Evolutionary conservation across 352 stramenopile genomes (phyloP).

Genomic region (Vaucheria bursata): DNA sequence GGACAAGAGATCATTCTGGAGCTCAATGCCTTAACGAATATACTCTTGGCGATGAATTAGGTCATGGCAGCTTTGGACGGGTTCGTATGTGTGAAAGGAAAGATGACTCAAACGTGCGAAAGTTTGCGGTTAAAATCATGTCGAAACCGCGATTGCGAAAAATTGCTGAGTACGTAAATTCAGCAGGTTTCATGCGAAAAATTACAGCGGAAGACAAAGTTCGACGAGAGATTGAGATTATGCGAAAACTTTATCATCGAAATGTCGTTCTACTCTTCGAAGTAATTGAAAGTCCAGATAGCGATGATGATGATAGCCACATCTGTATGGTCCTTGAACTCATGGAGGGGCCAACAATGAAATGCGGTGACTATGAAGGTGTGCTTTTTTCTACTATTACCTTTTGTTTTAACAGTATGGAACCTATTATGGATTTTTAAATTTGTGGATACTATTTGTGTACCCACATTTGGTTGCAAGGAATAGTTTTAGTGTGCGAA

Average conservation of each 20-base stretch:
- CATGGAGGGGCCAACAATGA: conserved; percentile 72
- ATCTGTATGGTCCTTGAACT: conserved; percentile 65
- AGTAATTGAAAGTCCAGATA: conserved; percentile 60
- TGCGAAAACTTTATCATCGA: conserved; percentile 72
- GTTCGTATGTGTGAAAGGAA: conserved; percentile 29
- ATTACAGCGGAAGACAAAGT: conserved; percentile 49
- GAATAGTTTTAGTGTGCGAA: no score
- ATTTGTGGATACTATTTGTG: no score
- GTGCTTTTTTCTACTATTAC: no score
- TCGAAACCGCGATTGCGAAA: conserved; percentile 33
- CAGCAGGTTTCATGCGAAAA: conserved; percentile 24
- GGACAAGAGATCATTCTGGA: conserved; percentile 18
- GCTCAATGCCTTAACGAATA: conserved; percentile 41
- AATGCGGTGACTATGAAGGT: conserved; percentile 59
- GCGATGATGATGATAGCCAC: conserved; percentile 19
- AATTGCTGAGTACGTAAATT: conserved; percentile 35
- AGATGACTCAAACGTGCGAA: conserved; percentile 8
- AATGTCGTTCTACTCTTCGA: conserved; percentile 79
- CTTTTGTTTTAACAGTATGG: conserved; percentile 50
- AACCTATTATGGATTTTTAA: background rate
- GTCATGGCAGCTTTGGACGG: conserved; percentile 20
- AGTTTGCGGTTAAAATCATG: conserved; percentile 46
- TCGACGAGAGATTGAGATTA: conserved; percentile 69
- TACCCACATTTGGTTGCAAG: no score
- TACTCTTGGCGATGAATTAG: conserved; percentile 26